phyloP scores from a whole-genome alignment of 192 early-diverging fungal genomes.

The Allomyces macrogynus region DNA sequence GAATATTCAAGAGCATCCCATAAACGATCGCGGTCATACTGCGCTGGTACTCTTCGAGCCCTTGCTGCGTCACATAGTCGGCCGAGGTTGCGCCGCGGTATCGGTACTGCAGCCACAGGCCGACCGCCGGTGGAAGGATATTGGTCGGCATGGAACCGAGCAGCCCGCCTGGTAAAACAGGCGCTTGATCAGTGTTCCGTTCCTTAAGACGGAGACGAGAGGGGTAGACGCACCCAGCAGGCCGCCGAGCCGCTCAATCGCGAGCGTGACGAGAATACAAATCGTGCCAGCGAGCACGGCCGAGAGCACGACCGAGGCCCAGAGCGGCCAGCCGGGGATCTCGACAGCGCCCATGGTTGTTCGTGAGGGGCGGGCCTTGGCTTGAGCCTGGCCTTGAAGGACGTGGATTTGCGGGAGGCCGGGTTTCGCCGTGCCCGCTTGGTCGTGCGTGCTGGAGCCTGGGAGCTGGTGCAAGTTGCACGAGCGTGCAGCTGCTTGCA shows the following conservation, averaged over 20 bases:
- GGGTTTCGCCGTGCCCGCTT: too few relatives aligned
- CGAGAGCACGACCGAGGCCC: background rate
- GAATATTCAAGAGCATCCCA: background rate
- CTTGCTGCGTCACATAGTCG: background rate
- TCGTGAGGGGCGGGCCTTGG: too few relatives aligned
- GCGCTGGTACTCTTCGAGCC: background rate
- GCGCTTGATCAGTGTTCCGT: too few relatives aligned
- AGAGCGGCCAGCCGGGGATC: too few relatives aligned
- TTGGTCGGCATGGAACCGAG: background rate
- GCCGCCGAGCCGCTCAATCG: background rate
- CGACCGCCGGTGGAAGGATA: background rate
- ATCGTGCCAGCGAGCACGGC: background rate
- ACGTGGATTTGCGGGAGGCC: too few relatives aligned
- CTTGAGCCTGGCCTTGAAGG: too few relatives aligned
- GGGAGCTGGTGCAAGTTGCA: too few relatives aligned
- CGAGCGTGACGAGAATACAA: background rate
- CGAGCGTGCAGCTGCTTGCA: too few relatives aligned
- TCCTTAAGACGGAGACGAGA: too few relatives aligned
- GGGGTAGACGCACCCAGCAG: background rate
- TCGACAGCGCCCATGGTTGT: too few relatives aligned
- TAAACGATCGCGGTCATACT: background rate
- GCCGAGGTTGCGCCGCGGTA: background rate
- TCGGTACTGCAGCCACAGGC: background rate
- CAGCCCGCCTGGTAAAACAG: background rate
- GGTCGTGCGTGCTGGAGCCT: too few relatives aligned